Evolutionary conservation across 2,329 filamentous ascomycete species (phyloP).

Genomic region (Apiospora arundinis): DNA sequence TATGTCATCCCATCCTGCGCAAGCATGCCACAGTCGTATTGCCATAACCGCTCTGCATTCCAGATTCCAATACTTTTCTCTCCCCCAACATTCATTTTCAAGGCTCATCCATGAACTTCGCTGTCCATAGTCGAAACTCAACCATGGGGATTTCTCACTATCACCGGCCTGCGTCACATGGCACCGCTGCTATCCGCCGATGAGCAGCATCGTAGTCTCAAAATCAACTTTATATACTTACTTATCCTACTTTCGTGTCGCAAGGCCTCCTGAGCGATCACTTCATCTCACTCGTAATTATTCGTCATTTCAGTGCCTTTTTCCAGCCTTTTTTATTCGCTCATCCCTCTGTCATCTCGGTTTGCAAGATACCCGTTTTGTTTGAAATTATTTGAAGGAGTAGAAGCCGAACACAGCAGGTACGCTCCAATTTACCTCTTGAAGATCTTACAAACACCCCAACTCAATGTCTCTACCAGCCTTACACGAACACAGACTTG

Average conservation of each 20-base stretch:
- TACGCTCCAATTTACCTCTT: neutral
- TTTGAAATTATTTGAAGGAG: neutral
- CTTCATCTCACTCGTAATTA: neutral
- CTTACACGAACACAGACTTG: constrained; percentile 11
- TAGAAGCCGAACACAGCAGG: neutral
- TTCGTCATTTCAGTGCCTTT: neutral
- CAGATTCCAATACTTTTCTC: neutral
- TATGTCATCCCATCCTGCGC: neutral
- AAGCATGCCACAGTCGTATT: neutral
- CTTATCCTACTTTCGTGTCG: neutral
- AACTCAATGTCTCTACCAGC: constrained; percentile 21
- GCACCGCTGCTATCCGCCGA: neutral
- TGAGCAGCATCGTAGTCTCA: neutral
- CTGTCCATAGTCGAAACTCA: neutral
- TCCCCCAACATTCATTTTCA: neutral
- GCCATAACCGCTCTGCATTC: neutral
- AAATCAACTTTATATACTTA: neutral
- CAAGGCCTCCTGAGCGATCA: neutral
- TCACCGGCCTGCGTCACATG: constrained; percentile 2
- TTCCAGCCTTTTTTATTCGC: too few relatives aligned
- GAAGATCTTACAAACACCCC: neutral
- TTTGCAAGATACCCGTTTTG: neutral
- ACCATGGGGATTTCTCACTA: constrained; percentile 6
- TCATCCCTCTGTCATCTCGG: too few relatives aligned
- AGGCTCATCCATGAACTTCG: constrained; percentile 6